Conservation (phyloP, 2,329 filamentous ascomycete genomes). For the Colletotrichum sp. region DNA sequence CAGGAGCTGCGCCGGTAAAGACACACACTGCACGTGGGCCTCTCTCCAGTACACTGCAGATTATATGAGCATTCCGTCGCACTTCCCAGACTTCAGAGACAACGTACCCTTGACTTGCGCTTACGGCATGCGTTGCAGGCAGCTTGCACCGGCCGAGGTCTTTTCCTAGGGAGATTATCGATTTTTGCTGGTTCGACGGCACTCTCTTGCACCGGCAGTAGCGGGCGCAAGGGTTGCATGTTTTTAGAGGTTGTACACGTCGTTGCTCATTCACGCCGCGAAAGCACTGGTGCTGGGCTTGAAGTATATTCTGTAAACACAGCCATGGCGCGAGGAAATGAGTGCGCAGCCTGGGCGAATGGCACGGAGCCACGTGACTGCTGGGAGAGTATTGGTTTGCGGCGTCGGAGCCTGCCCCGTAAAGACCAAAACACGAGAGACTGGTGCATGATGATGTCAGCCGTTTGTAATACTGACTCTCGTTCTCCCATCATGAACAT, state of each 20-base stretch:
- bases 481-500: background rate
- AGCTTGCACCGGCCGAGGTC: background rate
- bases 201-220: background rate
- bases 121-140: background rate
- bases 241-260: too few relatives aligned
- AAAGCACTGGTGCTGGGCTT: background rate
- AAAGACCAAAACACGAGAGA: background rate
- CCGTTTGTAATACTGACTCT: background rate
- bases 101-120: background rate
- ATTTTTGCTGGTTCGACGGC: rapidly evolving
- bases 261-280: rapidly evolving
- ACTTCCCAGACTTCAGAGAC: background rate
- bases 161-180: background rate
- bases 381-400: background rate
- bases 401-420: background rate
- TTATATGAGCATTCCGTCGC: rapidly evolving
- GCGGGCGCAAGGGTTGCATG: background rate
- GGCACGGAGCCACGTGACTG: background rate
- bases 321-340: background rate
- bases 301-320: background rate
- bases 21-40: background rate
- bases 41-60: background rate
- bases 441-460: background rate
- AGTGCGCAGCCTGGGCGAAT: background rate
- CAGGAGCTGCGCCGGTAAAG: constrained; percentile 14